Conservation (phyloP, 2,329 filamentous ascomycete genomes). For the Mycocentrospora acerina region DNA sequence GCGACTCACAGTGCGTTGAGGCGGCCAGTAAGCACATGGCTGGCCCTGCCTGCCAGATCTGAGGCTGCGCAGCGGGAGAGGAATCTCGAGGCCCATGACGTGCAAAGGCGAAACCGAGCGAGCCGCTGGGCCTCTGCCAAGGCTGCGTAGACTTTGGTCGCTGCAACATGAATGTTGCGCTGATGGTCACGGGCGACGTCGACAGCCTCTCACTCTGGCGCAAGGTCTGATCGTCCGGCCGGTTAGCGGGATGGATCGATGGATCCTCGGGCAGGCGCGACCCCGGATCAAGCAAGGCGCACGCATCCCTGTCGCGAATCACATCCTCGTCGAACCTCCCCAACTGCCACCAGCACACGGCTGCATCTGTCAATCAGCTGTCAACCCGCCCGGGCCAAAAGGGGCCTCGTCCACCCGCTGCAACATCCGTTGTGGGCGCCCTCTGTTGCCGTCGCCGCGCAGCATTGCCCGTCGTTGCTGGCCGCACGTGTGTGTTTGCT, state of each 20-base stretch:
- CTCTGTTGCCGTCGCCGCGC: conserved; percentile 6
- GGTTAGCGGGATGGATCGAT: conserved; percentile 28
- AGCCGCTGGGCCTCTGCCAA: conserved; percentile 3
- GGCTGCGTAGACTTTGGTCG: conserved; percentile 5
- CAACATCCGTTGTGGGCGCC: conserved; percentile 7
- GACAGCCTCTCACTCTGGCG: no score
- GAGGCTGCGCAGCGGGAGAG: conserved; percentile 9
- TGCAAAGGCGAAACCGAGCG: conserved; percentile 5
- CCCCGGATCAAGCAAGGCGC: conserved; percentile 20
- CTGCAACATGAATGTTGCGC: background rate
- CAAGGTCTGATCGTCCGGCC: conserved; percentile 37
- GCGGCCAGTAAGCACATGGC: conserved; percentile 2
- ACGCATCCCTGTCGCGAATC: conserved; percentile 36
- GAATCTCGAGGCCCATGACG: conserved; percentile 2
- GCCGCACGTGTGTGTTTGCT: conserved; percentile 6
- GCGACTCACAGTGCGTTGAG: no score
- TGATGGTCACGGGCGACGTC: no score
- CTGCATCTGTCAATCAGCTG: conserved; percentile 27
- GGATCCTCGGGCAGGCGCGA: conserved; percentile 20
- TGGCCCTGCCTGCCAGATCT: conserved; percentile 23
- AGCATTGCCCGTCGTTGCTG: conserved; percentile 1
- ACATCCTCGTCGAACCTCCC: conserved; percentile 22
- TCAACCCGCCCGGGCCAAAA: conserved; percentile 26
- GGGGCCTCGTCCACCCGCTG: conserved; percentile 16
- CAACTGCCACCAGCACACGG: conserved; percentile 23